Evolutionary conservation across 2,329 filamentous ascomycete species (phyloP).

Genomic region (Metarhizium sp.): DNA sequence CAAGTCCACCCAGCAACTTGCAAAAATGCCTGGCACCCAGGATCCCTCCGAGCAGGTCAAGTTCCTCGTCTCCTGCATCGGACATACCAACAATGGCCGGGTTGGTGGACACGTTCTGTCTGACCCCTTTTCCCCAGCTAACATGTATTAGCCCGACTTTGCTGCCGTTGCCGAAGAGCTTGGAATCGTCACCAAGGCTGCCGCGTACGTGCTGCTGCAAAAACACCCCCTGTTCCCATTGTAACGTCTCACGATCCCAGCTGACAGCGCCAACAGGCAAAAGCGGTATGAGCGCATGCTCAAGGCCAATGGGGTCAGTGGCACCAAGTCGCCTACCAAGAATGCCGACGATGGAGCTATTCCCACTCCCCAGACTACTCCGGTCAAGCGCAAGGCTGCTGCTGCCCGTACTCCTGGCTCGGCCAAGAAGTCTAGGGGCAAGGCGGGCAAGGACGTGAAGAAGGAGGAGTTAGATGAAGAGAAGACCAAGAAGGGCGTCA

Average conservation of each 20-base stretch:
- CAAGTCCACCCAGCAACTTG: constrained; percentile 4
- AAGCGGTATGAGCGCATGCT: constrained; percentile 61
- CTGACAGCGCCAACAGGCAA: constrained; percentile 32
- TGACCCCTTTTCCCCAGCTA: neutral
- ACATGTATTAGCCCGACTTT: constrained; percentile 49
- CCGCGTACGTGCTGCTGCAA: constrained; percentile 48
- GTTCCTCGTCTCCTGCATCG: constrained; percentile 59
- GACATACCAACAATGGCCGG: constrained; percentile 48
- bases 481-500: constrained; percentile 10
- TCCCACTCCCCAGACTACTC: constrained; percentile 10
- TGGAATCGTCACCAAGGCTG: constrained; percentile 53
- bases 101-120: constrained; percentile 23
- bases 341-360: constrained; percentile 1
- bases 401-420: constrained; percentile 13
- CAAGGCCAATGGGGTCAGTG: constrained; percentile 43
- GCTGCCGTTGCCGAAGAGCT: constrained; percentile 54
- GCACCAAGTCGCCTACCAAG: constrained; percentile 8
- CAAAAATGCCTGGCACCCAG: constrained; percentile 11
- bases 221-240: neutral
- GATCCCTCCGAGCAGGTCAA: constrained; percentile 49
- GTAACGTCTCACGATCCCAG: neutral
- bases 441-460: constrained; percentile 12
- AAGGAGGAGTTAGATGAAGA: constrained; percentile 18
- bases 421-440: constrained; percentile 16
- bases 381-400: constrained; percentile 21